Evolutionary conservation across 768 basidiomycete species (phyloP).

Genomic region (Hericium erinaceus): DNA sequence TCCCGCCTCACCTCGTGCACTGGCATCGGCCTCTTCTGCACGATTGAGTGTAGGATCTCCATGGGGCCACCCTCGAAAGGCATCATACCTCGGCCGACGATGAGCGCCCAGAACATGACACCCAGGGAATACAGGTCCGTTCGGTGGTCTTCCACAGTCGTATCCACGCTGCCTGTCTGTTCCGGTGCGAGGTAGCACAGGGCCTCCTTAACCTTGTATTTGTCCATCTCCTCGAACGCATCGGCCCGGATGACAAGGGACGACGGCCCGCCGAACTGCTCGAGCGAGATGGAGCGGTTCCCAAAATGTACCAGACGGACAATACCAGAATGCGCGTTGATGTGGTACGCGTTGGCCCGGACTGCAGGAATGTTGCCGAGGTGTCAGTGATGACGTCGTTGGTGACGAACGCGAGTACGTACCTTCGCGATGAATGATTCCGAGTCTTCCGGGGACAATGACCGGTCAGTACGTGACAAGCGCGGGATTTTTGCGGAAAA

Average conservation of each 20-base stretch:
- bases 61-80: conserved; percentile 34
- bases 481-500: too few relatives aligned
- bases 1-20: conserved; percentile 69
- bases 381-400: background rate
- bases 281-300: conserved; percentile 63
- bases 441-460: conserved; percentile 27
- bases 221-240: conserved; percentile 48
- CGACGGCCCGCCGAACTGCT: conserved; percentile 64
- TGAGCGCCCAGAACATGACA: conserved; percentile 63
- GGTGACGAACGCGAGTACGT: background rate
- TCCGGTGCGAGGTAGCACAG: conserved; percentile 70
- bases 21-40: conserved; percentile 65
- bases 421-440: conserved; percentile 66
- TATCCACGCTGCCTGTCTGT: conserved; percentile 67
- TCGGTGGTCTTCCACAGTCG: conserved; percentile 60
- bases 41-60: conserved; percentile 61
- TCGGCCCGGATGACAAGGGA: conserved; percentile 49
- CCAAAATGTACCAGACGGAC: conserved; percentile 70
- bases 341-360: conserved; percentile 68
- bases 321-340: conserved; percentile 58
- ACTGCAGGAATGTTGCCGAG: conserved; percentile 27
- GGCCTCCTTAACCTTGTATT: conserved; percentile 66
- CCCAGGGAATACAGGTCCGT: conserved; percentile 72
- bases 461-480: too few relatives aligned
- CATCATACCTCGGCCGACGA: conserved; percentile 49